These are phyloP conservation scores for Aspergillus fumigatiaffinis DNA, from an alignment of 2,329 filamentous ascomycete genomes.

Conservation along the genomic window DNA sequence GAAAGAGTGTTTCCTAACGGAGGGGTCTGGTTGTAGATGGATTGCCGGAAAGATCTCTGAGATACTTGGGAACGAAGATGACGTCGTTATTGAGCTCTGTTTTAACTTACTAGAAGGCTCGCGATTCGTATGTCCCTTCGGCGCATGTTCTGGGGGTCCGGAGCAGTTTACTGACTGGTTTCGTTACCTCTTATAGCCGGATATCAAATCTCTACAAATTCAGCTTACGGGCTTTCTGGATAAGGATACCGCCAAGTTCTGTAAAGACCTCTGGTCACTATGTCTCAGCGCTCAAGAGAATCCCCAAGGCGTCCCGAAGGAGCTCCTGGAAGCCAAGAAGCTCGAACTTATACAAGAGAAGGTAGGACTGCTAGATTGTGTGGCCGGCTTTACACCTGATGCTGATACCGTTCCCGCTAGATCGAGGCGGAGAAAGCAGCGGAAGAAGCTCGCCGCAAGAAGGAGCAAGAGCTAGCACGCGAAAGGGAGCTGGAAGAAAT, in stretches of 20 bases:
- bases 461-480: constrained; percentile 66
- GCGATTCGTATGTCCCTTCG: constrained; percentile 61
- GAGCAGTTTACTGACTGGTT: constrained; percentile 13
- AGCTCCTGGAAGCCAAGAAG: constrained; percentile 94
- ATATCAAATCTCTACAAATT: constrained; percentile 93
- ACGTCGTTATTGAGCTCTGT: constrained; percentile 86
- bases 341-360: constrained; percentile 91
- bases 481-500: constrained; percentile 67
- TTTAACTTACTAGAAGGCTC: constrained; percentile 67
- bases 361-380: constrained; percentile 46
- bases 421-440: constrained; percentile 78
- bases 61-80: constrained; percentile 88
- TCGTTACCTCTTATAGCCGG: constrained; percentile 58
- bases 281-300: constrained; percentile 85
- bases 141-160: not conserved
- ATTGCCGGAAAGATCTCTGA: constrained; percentile 83
- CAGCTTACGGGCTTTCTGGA: constrained; percentile 93
- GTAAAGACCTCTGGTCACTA: constrained; percentile 89
- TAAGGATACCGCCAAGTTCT: constrained; percentile 83
- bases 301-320: constrained; percentile 87
- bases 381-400: not conserved
- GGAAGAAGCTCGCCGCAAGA: constrained; percentile 67
- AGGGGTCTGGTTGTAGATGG: constrained; percentile 62
- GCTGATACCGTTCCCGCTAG: constrained; percentile 42
- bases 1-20: constrained; percentile 8